Evolutionary conservation across 352 stramenopile genomes (phyloP).

Genomic region (Globisporangium rhizosaccharum): DNA sequence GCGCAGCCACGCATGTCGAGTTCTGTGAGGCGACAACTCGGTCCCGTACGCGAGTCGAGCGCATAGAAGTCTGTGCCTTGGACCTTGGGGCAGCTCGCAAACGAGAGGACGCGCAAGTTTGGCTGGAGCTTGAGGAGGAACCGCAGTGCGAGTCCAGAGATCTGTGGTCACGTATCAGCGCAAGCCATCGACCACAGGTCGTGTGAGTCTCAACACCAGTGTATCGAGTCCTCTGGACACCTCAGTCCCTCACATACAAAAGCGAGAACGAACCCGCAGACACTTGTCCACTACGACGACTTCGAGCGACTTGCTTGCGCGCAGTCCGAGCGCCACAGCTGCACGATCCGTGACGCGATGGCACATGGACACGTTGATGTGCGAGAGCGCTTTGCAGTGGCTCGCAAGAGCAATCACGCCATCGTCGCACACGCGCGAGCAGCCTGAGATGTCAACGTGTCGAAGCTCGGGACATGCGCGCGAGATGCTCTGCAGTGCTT

Average conservation of each 20-base stretch:
- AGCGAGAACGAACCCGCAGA: conserved; percentile 34
- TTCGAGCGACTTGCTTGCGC: conserved; percentile 27
- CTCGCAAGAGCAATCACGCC: conserved; percentile 59
- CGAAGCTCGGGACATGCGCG: conserved; percentile 31
- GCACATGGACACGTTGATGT: conserved; percentile 78
- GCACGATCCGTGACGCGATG: conserved; percentile 70
- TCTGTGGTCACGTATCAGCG: no score
- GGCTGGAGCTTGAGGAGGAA: conserved; percentile 55
- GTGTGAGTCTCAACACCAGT: no score
- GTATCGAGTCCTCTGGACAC: background rate
- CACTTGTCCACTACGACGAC: conserved; percentile 52
- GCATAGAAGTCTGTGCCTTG: conserved; percentile 38
- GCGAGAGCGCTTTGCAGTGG: conserved; percentile 39
- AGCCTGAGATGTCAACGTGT: conserved; percentile 65
- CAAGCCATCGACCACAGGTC: no score
- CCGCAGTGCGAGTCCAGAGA: conserved; percentile 49
- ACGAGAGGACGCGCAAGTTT: conserved; percentile 39
- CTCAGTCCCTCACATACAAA: background rate
- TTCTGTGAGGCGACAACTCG: conserved; percentile 20
- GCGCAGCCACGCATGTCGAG: conserved; percentile 56
- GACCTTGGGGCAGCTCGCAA: conserved; percentile 61
- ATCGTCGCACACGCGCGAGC: conserved; percentile 69
- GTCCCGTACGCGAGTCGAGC: conserved; percentile 7
- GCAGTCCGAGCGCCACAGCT: conserved; percentile 45
- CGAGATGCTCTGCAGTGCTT: conserved; percentile 38